phyloP scores from a whole-genome alignment of 2,329 filamentous ascomycete genomes.

The Penicillium nordicum region DNA sequence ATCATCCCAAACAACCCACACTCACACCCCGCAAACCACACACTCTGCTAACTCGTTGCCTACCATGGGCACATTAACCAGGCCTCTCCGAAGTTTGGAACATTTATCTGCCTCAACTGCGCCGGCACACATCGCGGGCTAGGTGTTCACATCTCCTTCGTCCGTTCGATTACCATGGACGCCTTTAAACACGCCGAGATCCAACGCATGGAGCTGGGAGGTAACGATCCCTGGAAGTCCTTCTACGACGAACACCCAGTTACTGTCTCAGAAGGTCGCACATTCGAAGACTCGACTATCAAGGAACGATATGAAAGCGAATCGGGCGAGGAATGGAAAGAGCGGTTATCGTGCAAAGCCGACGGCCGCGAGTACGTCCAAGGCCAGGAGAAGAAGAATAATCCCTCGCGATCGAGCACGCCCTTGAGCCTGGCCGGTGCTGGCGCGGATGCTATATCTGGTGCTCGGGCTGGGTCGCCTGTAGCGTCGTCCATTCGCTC shows the following conservation, averaged over 20 bases:
- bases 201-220: slow-evolving; percentile 86
- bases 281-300: slow-evolving; percentile 84
- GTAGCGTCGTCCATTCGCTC: slow-evolving; percentile 23
- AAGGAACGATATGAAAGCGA: slow-evolving; percentile 86
- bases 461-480: slow-evolving; percentile 21
- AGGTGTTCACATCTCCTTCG: slow-evolving; percentile 97
- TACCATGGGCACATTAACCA: slow-evolving; percentile 27
- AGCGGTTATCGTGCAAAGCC: slow-evolving; percentile 79
- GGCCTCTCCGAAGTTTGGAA: slow-evolving; percentile 89
- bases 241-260: slow-evolving; percentile 77
- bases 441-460: neutral
- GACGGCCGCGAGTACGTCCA: slow-evolving; percentile 84
- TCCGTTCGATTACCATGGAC: slow-evolving; percentile 97
- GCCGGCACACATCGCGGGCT: slow-evolving; percentile 91
- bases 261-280: slow-evolving; percentile 63
- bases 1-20: neutral
- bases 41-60: slow-evolving; percentile 1
- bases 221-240: slow-evolving; percentile 79
- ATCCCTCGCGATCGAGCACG: slow-evolving; percentile 34
- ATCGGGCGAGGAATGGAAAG: slow-evolving; percentile 92
- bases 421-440: slow-evolving; percentile 19
- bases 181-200: slow-evolving; percentile 93
- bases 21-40: neutral
- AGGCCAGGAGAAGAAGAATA: slow-evolving; percentile 56
- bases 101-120: slow-evolving; percentile 97